These are phyloP conservation scores for Phytophthora agathidicida DNA, from an alignment of 352 stramenopile genomes.

Conservation along the genomic window DNA sequence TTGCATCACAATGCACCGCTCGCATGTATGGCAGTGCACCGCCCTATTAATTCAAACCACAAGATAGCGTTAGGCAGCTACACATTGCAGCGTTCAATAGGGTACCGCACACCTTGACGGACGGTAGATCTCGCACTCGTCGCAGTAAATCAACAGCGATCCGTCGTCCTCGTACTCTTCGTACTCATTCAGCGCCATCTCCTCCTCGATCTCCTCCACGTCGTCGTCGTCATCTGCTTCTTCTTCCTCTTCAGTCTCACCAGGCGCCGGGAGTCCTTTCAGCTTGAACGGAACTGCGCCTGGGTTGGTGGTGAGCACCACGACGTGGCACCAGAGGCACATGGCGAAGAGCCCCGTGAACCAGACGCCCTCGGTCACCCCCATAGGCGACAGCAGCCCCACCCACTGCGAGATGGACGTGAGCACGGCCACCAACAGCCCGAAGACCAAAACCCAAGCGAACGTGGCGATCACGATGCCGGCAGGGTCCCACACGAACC, in stretches of 20 bases:
- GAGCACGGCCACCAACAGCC: conserved; percentile 49
- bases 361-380: conserved; percentile 46
- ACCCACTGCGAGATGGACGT: conserved; percentile 62
- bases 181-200: conserved; percentile 70
- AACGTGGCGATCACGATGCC: conserved; percentile 72
- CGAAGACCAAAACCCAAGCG: conserved; percentile 59
- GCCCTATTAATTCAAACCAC: conserved; percentile 45
- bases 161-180: conserved; percentile 78
- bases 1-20: conserved; percentile 79
- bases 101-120: conserved; percentile 63
- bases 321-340: conserved; percentile 74
- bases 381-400: conserved; percentile 54
- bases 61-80: neutral
- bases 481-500: conserved; percentile 70
- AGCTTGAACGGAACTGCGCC: conserved; percentile 65
- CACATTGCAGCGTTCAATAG: neutral
- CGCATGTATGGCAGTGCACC: conserved; percentile 78
- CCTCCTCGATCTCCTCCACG: conserved; percentile 57
- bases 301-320: conserved; percentile 81
- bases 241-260: conserved; percentile 1
- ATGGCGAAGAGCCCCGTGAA: conserved; percentile 67
- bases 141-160: conserved; percentile 79
- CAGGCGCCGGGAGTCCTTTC: conserved; percentile 18
- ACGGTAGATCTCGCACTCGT: conserved; percentile 80
- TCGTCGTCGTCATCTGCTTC: conserved; percentile 32